Base-by-base conservation (phyloP, 352 stramenopile species). In the Aphanomyces euteiches region DNA sequence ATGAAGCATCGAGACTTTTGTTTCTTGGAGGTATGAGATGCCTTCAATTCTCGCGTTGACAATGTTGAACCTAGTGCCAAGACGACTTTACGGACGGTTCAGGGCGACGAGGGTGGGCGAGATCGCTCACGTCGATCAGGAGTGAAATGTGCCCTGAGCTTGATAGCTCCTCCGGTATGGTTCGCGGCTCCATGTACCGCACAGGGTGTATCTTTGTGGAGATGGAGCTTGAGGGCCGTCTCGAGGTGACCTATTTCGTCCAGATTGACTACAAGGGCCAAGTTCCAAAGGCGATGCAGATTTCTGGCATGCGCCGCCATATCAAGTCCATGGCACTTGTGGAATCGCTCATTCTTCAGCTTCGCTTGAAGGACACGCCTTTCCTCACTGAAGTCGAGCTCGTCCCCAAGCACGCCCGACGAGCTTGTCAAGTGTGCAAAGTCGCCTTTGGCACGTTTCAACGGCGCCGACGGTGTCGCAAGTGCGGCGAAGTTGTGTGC, bases 1-100 rank as follows among this genome's bases (percentile, higher is more conserved):
- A 37, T 67, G 17, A 67, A 67, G 47, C 59, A 21, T 12, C 59
- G 59, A 7, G 59, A 67, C 47, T 67, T 67, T 67, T 67, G 59
- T n/a, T 3, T 67, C 38, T 28, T 67, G 21, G 59, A 67, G 59
- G 59, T 67, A 56, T n/a, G 3, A 21, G 15, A 66, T 34, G 17
- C 15, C 13, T 10, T 34, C 13, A 53, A 2, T 37, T 66, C 0
- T 28, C 2, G 15, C 7, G 1, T 53, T 67, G 28, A 67, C 41
- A 17, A 56, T 7, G 21, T 47, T 47, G 8, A 19, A 61, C 37
- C n/a, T 67, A 67, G 59, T 57, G 47, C 59, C 59, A 58, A 12
- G 59, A 67, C 21, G 59, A 67, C 19, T 67, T 67, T 58, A 67
- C 47, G 6, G 59, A 67, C 36, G 59, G 47, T 7, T 58, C 59